These are phyloP conservation scores for Drosera spatulata DNA, from an alignment of 179 eudicot genomes.

Conservation along the genomic window DNA sequence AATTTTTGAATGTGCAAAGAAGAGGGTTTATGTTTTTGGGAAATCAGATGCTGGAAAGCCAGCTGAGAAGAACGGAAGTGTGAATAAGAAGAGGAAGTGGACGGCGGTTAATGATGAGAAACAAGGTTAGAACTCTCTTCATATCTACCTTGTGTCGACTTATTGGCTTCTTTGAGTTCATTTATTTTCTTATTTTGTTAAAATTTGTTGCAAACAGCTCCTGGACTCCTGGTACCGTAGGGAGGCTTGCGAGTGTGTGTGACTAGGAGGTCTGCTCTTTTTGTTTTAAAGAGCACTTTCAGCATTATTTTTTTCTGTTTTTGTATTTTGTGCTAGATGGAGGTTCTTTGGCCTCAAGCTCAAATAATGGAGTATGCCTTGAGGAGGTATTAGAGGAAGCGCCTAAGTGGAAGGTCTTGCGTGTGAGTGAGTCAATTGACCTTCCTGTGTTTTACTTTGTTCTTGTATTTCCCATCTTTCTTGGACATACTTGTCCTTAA, in stretches of 20 bases:
- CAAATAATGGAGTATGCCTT: constrained; percentile 35
- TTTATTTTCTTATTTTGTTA: too few species aligned
- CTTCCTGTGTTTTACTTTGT: constrained; percentile 8
- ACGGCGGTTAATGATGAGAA: constrained; percentile 27
- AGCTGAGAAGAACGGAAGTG: constrained; percentile 24
- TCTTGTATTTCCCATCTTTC: not conserved
- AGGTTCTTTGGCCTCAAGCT: constrained; percentile 14
- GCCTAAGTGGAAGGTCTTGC: constrained; percentile 98
- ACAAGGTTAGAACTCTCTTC: constrained; percentile 29
- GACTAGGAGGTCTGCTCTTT: too few species aligned
- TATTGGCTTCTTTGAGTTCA: not conserved
- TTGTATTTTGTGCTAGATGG: constrained; percentile 6
- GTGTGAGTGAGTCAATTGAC: constrained; percentile 88
- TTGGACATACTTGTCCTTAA: too few species aligned
- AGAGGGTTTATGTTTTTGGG: constrained; percentile 67
- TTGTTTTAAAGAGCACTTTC: not conserved
- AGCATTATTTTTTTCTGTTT: not conserved
- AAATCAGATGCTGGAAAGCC: constrained; percentile 36
- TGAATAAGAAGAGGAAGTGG: constrained; percentile 64
- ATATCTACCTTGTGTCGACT: not conserved
- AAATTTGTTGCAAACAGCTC: too few species aligned
- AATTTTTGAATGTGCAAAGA: constrained; percentile 94
- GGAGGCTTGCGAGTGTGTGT: too few species aligned
- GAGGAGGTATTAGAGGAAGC: constrained; percentile 89
- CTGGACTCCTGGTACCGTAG: too few species aligned